These are phyloP conservation scores for Clitopilus hobsonii DNA, from an alignment of 768 basidiomycete species.

Conservation along the genomic window DNA sequence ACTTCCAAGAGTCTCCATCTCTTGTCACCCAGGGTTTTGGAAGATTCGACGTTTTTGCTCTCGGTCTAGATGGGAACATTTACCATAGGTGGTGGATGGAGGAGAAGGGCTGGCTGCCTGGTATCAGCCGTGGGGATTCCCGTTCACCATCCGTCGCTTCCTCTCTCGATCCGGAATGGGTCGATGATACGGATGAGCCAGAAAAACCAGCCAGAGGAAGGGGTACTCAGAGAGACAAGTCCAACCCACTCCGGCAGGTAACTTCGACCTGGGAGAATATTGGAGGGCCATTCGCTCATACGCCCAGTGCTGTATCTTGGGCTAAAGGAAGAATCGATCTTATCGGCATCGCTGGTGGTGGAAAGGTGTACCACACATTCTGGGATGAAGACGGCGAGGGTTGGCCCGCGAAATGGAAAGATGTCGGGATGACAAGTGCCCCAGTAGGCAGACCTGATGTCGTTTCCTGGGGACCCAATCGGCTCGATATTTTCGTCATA, in stretches of 20 bases:
- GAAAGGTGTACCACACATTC: not conserved
- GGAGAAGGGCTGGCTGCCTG: not conserved
- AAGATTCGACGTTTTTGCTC: not conserved
- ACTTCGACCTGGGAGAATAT: not conserved
- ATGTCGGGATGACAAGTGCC: not conserved
- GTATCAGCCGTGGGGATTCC: not conserved
- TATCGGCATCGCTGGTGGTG: not conserved
- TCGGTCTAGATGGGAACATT: not conserved
- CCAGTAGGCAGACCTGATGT: not conserved
- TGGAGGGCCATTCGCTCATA: not conserved
- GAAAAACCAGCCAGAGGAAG: too few relatives aligned
- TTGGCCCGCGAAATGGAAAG: not conserved
- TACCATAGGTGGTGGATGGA: not conserved
- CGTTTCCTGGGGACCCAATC: not conserved
- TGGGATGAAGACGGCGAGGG: conserved; percentile 1
- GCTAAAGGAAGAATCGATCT: conserved; percentile 5
- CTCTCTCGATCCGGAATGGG: not conserved
- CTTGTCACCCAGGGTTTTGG: not conserved
- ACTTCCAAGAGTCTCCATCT: not conserved
- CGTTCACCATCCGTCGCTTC: too few relatives aligned
- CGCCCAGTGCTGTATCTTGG: conserved; percentile 4
- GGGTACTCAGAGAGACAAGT: too few relatives aligned
- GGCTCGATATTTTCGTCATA: conserved; percentile 1
- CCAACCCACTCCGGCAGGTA: too few relatives aligned
- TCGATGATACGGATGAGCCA: too few relatives aligned